A percentile compares a stretch with the other conserved stretches of the same genome.
phyloP scores from a whole-genome alignment of 139 green algal genomes.

The Astrephomene gubernaculifera region DNA sequence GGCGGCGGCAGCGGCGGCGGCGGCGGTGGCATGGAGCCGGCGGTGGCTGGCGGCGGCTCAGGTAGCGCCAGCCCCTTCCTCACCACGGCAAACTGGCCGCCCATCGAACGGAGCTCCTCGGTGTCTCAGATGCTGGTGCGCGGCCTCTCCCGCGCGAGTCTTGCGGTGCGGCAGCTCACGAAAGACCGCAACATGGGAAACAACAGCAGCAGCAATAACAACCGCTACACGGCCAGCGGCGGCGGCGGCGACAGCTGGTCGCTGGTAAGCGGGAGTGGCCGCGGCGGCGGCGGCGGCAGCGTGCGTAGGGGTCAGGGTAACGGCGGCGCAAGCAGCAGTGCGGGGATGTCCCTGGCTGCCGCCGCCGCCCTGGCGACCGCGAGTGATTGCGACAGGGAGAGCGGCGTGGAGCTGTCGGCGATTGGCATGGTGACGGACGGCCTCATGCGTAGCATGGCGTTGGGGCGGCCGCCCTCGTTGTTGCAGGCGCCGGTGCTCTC shows the following conservation, averaged over 20 bases:
- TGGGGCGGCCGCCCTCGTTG: too few species aligned
- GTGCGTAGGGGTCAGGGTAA: too few species aligned
- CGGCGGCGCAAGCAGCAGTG: neutral
- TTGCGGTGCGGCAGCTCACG: neutral
- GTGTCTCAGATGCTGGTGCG: neutral
- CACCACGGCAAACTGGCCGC: neutral
- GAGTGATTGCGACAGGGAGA: neutral
- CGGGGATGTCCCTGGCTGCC: too few species aligned
- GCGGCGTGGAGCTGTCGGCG: slow-evolving; percentile 30
- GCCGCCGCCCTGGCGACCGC: neutral
- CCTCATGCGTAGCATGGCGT: neutral
- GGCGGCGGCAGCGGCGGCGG: neutral
- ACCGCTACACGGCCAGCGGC: neutral
- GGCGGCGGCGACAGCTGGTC: neutral
- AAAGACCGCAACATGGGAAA: neutral
- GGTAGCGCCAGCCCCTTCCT: neutral
- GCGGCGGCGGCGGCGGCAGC: too few species aligned
- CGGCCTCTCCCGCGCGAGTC: neutral
- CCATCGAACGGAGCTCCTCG: neutral
- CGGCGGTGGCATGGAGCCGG: neutral
- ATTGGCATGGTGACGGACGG: slow-evolving; percentile 7
- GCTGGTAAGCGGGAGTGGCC: too few species aligned
- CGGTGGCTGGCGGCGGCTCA: neutral
- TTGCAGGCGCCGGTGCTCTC: neutral
- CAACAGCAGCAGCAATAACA: neutral